Base-by-base conservation (phyloP, 2,329 filamentous ascomycete species). In the Colletotrichum sp. region DNA sequence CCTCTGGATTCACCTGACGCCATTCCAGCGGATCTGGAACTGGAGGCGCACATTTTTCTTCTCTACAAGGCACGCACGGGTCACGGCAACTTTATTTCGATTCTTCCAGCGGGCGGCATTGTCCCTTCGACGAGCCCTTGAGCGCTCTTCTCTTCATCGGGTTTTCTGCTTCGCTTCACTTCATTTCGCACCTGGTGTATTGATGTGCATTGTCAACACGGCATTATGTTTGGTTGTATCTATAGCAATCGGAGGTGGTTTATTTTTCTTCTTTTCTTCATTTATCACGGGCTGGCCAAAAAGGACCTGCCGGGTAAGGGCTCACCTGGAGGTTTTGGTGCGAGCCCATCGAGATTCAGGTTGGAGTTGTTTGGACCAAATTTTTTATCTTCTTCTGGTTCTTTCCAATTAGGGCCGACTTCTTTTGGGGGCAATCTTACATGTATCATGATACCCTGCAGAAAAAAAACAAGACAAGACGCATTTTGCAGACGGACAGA, bases 401-500 rank as follows among this genome's bases (percentile, higher is more conserved):
- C 39, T 60, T 62, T 39, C 44, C 24, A 65, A 32, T 30, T 32
- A 76, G 52, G 57, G 73, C 69, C 57, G 63, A 63, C 63, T 55
- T 74, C 32, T 66, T 74, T 52, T 63, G 36, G 66, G 71, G 71
- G 66, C 70, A 75, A 73, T 74, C 71, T 70, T 70, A 52, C 64
- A 76, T 75, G 72, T 76, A 76, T 75, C 24, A 75, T 74, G 74
- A 76, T 76, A 76, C 74, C 74, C 74, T 76, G 74, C 71, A 74
- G 74, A 70, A 66, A 76, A 72, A 76, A 62, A 68, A 68, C n/a
- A 75, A 76, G 65, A 62, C 49, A 49, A 75, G 65, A 67, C 49
- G 49, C 71, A 66, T 60, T 59, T 59, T 64, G 60, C 44, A 72
- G 68, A 67, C 34, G 68, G 66, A 65, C n/a, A 65, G 63, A 66